phyloP scores from a whole-genome alignment of 495 filamentous ascomycete species.

The Beverwykella pulmonaria region DNA sequence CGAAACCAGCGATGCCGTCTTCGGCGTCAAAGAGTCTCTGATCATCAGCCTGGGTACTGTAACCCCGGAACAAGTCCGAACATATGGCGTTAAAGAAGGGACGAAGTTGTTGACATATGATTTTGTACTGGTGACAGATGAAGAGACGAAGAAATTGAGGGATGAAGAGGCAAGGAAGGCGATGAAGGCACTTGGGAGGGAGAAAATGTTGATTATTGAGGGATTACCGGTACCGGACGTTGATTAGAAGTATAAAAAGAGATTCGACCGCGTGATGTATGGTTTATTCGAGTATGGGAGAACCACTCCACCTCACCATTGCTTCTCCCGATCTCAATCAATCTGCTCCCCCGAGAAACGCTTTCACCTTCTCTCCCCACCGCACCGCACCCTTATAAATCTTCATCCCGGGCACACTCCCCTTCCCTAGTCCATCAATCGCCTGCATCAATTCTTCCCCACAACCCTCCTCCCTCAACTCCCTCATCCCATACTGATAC shows the following conservation, averaged over 20 bases:
- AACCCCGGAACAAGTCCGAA: slow-evolving; percentile 59
- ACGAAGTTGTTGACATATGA: slow-evolving; percentile 62
- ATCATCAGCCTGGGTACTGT: slow-evolving; percentile 71
- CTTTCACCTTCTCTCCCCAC: slow-evolving; percentile 67
- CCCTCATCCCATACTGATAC: slow-evolving; percentile 68
- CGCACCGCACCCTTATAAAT: slow-evolving; percentile 68
- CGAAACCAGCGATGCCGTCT: slow-evolving; percentile 88
- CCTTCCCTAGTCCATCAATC: slow-evolving; percentile 70
- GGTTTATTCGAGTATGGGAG: too few species aligned
- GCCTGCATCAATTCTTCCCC: slow-evolving; percentile 64
- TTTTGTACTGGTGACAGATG: slow-evolving; percentile 76
- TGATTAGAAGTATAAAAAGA: too few species aligned
- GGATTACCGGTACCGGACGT: slow-evolving; percentile 80
- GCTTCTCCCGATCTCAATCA: too few species aligned
- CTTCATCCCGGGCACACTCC: slow-evolving; percentile 69
- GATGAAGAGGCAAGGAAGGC: slow-evolving; percentile 72
- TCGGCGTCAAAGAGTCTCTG: slow-evolving; percentile 86
- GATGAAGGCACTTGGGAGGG: slow-evolving; percentile 69
- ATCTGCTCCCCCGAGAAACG: slow-evolving; percentile 51
- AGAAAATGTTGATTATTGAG: slow-evolving; percentile 73
- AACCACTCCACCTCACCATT: too few species aligned
- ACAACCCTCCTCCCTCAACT: slow-evolving; percentile 72
- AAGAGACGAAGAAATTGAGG: slow-evolving; percentile 68
- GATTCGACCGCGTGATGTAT: too few species aligned
- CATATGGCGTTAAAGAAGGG: slow-evolving; percentile 60